Base-by-base conservation (phyloP, 1,284 basidiomycete genomes). In the Hypsizygus ulmarius region DNA sequence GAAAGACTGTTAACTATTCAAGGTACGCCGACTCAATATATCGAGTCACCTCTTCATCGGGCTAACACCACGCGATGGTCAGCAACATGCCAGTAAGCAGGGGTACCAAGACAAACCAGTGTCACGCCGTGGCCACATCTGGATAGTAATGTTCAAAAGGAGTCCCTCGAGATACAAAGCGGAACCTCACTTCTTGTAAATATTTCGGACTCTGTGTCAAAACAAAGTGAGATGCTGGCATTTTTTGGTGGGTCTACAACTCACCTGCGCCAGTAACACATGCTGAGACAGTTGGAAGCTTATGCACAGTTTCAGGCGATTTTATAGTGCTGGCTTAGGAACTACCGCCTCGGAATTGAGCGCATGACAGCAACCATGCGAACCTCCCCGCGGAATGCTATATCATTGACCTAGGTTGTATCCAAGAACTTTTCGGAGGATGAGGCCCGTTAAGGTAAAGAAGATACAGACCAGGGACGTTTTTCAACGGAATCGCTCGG, bases 81-180 rank as follows among this genome's bases (percentile, higher is more conserved):
- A 56, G 39, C 21, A 43, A 35, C 5, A 12, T 16, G n/a, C 33
- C 2, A 25, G 36, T 33, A 33, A 37, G 34, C 42, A 25, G 27
- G 28, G 27, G 18, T 5, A 34, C 33, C 25, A 29, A 29, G 16
- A 64, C 79, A 56, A 54, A 84, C 82, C 61, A 80, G 54, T 49
- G 65, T 78, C 39, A 80, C 61, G 16, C 69, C 76, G 61, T 86
- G 84, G 35, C 77, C 77, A 60, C 83, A 86, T 56, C 82, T 84
- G 54, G 10, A 43, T 35, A 21, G 14, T 29, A 44, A 55, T 35
- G 50, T 49, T 41, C 47, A 36, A 48, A 47, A 25, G 39, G 19
- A 32, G 33, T 46, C 10, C 27, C 36, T 37, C 41, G 28, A 35
- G 21, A 21, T 10, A 43, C 32, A 15, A 42, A 41, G 15, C 35